A percentile compares a stretch with the other conserved stretches of the same genome.
Evolutionary conservation across 495 filamentous ascomycete genomes (phyloP).

Genomic region (Aspergillus bridgeri): DNA sequence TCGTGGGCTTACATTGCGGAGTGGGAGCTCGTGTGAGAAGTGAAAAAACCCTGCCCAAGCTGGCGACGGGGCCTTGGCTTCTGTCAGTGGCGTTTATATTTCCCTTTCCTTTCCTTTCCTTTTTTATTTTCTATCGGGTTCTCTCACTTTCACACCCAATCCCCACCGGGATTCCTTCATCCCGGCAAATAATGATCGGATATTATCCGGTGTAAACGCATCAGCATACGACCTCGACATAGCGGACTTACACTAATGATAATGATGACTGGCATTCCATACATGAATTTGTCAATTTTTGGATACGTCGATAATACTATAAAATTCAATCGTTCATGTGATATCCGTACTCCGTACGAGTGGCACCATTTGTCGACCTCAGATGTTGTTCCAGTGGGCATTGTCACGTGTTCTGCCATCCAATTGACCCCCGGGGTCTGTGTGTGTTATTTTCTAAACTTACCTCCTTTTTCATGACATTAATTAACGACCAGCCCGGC

Average conservation of each 20-base stretch:
- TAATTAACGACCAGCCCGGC: not conserved
- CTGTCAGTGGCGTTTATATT: constrained; percentile 1
- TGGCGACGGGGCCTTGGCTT: constrained; percentile 1
- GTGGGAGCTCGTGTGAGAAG: constrained; percentile 61
- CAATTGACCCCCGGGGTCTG: too few species aligned
- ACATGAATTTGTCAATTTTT: not conserved
- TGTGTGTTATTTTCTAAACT: not conserved
- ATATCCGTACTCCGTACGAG: too few species aligned
- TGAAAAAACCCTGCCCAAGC: not conserved
- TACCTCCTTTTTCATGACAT: not conserved
- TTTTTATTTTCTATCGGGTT: not conserved
- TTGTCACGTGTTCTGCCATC: too few species aligned
- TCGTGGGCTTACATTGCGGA: constrained; percentile 56
- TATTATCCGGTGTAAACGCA: not conserved
- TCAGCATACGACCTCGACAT: constrained; percentile 1
- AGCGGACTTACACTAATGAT: constrained; percentile 1
- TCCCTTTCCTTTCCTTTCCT: not conserved
- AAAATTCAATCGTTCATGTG: not conserved
- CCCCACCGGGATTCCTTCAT: not conserved
- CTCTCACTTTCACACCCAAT: not conserved
- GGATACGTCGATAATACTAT: not conserved
- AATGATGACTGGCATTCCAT: not conserved
- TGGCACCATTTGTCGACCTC: not conserved
- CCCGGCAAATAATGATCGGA: not conserved
- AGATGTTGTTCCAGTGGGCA: too few species aligned